Conservation (phyloP, 179 eudicot genomes). For the Gypsophila paniculata region DNA sequence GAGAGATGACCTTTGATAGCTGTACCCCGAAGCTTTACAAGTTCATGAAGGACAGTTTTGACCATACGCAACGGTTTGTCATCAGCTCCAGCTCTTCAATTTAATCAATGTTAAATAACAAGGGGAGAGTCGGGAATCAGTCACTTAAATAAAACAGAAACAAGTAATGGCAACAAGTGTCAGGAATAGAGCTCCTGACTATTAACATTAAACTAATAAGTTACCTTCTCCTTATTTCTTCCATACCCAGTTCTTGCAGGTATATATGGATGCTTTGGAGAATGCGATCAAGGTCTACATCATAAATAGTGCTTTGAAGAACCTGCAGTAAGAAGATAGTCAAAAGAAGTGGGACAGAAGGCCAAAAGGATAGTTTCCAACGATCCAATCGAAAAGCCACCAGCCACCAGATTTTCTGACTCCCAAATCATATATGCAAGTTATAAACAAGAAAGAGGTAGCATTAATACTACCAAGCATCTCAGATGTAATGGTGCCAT, state of each 20-base stretch:
- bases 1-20: slow-evolving; percentile 97
- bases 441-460: background rate
- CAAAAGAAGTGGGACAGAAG: background rate
- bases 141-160: slow-evolving; percentile 3
- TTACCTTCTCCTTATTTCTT: slow-evolving; percentile 94
- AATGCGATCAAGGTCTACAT: slow-evolving; percentile 90
- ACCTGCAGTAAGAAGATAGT: slow-evolving; percentile 47
- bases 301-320: slow-evolving; percentile 84
- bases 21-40: slow-evolving; percentile 95
- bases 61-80: slow-evolving; percentile 98
- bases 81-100: slow-evolving; percentile 90
- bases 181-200: background rate
- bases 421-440: background rate
- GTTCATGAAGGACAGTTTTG: slow-evolving; percentile 96
- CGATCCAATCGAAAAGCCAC: background rate
- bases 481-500: background rate
- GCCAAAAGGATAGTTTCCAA: background rate
- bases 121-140: background rate
- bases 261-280: slow-evolving; percentile 94
- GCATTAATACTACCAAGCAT: background rate
- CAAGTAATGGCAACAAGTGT: background rate
- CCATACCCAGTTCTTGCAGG: slow-evolving; percentile 96
- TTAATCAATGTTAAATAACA: slow-evolving; percentile 6
- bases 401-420: background rate
- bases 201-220: background rate